A percentile compares a stretch with the other conserved stretches of the same genome.
Evolutionary conservation across 257 asterid species (phyloP).

Genomic region (Leptodermis oblonga): DNA sequence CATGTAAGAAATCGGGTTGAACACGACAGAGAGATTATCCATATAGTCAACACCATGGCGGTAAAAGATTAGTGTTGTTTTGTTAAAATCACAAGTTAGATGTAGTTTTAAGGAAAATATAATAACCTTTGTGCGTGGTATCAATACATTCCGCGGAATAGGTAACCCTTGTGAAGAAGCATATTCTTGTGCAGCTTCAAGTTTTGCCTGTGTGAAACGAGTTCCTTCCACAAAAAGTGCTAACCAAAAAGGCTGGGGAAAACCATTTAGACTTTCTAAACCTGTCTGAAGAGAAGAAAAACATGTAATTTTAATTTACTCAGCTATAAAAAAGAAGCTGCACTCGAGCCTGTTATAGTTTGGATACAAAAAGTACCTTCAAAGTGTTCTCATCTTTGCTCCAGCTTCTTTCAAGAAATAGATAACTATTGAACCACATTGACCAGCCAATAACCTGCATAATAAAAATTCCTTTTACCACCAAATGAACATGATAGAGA

Average conservation of each 20-base stretch:
- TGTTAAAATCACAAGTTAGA: neutral
- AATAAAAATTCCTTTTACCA: conserved; percentile 13
- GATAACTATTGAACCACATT: conserved; percentile 93
- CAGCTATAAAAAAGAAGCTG: neutral
- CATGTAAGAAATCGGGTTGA: too few relatives aligned
- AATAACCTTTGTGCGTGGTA: conserved; percentile 93
- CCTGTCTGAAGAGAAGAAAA: conserved; percentile 48
- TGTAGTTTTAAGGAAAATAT: neutral
- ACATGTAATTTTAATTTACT: neutral
- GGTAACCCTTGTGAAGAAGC: conserved; percentile 76
- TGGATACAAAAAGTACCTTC: conserved; percentile 43
- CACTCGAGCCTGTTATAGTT: neutral
- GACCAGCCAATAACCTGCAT: conserved; percentile 98
- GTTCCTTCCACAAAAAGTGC: conserved; percentile 99
- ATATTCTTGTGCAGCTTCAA: conserved; percentile 87
- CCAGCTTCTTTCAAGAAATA: conserved; percentile 98
- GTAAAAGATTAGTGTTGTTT: too few relatives aligned
- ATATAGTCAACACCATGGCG: too few relatives aligned
- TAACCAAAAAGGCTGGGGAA: conserved; percentile 85
- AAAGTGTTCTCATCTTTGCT: conserved; percentile 84
- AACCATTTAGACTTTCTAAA: conserved; percentile 63
- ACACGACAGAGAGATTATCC: too few relatives aligned
- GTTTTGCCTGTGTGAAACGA: conserved; percentile 90
- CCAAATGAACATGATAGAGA: neutral
- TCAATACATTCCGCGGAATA: conserved; percentile 80